Evolutionary conservation across 306 rosid species (phyloP), one percentile per base, ranked within the genome.

Genomic region (Nissolia schottii): DNA sequence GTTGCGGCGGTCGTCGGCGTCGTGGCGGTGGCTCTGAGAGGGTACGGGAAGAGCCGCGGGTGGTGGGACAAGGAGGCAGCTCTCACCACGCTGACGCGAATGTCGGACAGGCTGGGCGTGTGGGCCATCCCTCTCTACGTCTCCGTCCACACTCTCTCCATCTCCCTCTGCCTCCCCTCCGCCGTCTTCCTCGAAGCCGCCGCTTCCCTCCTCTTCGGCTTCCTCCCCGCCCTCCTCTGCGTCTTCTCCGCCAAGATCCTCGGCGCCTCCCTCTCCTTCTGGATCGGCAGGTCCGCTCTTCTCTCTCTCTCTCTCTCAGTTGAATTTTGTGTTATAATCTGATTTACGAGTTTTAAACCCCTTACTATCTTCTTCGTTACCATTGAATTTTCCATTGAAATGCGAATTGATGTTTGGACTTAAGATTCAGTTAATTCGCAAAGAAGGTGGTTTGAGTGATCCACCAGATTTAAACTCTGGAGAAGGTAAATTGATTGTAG

Each of bases 81-180:
- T n/a, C 6, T 86, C 32, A 70, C 35, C 24, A 20, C 80, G 15
- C 29, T 87, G 10, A 64, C n/a, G 58, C 1, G 79, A 86, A 7
- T 86, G 84, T 82, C 91, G 0, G 87, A 89, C 29, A 77, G 67
- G 0, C 63, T 94, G 49, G 99, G 97, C 35, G 11, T 94, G 5
- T 94, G 99, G 99, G 97, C 95, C 7, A 88, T 94, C 53, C 99
- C 99, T 6, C 61, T 80, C 0, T 94, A 80, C 79, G 85, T 94
- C 0, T 81, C 83, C 2, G 3, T 88, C 57, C 99, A 94, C 67
- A 88, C 99, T 1, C 29, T 91, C 28, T 80, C 91, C 0, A 81
- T 94, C 24, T 89, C 95, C 7, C 91, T 94, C 48, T 94, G 96
- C 57, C 79, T 94, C 56, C 99, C 99, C 27, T 85, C 82, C 31